Evolutionary conservation across 768 basidiomycete species (phyloP).

Genomic region (Serpula lacrymans): DNA sequence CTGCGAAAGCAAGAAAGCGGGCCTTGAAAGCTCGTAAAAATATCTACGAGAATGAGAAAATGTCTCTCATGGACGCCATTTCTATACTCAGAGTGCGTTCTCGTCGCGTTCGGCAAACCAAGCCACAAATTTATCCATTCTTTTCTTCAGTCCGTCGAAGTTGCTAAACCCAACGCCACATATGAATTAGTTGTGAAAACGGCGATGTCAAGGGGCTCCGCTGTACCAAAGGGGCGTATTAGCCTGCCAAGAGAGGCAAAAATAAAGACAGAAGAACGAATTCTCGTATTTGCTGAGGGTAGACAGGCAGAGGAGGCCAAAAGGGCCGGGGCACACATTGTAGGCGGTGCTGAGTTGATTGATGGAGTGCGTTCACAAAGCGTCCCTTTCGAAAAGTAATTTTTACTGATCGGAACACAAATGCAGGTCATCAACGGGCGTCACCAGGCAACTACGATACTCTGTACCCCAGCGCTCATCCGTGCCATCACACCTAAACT

Average conservation of each 20-base stretch:
- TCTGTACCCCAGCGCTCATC: slow-evolving; percentile 79
- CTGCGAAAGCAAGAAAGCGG: slow-evolving; percentile 59
- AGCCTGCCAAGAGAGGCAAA: slow-evolving; percentile 82
- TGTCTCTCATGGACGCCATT: slow-evolving; percentile 64
- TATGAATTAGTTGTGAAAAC: slow-evolving; percentile 84
- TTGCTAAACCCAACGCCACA: slow-evolving; percentile 68
- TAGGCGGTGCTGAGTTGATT: slow-evolving; percentile 87
- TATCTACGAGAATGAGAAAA: slow-evolving; percentile 62
- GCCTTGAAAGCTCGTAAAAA: slow-evolving; percentile 51
- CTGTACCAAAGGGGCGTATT: slow-evolving; percentile 88
- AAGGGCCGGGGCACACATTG: slow-evolving; percentile 83
- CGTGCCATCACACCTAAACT: slow-evolving; percentile 76
- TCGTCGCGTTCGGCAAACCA: slow-evolving; percentile 1
- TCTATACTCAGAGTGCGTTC: slow-evolving; percentile 63
- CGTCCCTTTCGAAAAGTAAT: slow-evolving; percentile 2
- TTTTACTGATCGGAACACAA: slow-evolving; percentile 5
- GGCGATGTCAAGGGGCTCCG: slow-evolving; percentile 69
- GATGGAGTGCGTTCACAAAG: slow-evolving; percentile 61
- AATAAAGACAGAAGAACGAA: slow-evolving; percentile 61
- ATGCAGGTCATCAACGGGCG: slow-evolving; percentile 68
- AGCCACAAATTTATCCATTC: slow-evolving; percentile 2
- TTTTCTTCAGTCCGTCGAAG: slow-evolving; percentile 70
- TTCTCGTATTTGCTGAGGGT: slow-evolving; percentile 94
- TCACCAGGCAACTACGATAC: slow-evolving; percentile 76
- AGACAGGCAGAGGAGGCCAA: slow-evolving; percentile 77